Base-by-base conservation (phyloP, 208 protist species). In the Phytomonas francai region DNA sequence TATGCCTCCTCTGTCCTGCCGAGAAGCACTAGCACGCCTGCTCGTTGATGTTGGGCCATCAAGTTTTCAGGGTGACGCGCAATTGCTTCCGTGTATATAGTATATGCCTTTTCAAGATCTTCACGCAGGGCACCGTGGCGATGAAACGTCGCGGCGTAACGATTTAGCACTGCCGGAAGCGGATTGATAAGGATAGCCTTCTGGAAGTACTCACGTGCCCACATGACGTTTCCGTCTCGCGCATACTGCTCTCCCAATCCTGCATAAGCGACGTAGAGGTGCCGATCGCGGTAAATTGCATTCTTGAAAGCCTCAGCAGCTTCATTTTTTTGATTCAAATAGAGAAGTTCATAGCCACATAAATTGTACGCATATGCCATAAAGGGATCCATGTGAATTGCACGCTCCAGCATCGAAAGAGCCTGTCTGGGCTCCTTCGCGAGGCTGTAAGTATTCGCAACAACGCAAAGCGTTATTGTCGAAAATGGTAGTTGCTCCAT, bases 221-320 rank as follows among this genome's bases (percentile, higher is more conserved):
- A 25, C 45, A 95, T 79, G 49, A 94, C 81, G 65, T 97, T 92
- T 65, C 98, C 96, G 62, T 94, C 92, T 19, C 92, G 70, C 39
- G 93, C 88, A 65, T 94, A 94, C 25, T 98, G 87, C 58, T 95
- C 86, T 7, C 97, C 98, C 1, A 98, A 77, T 9, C 97, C 97
- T 39, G 97, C 97, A 80, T 96, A 98, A n/a, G 97, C 95, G 65
- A 98, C 98, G 81, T 98, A 99, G 74, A 98, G 95, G 5, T 87
- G 73, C 9, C 67, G 49, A 75, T 99, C 95, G 31, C 91, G 79
- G 5, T 78, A 67, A n/a, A 99, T 76, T 19, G 98, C 98, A 25
- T 76, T 74, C 33, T 93, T 77, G 85, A 97, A 99, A 22, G 80
- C 88, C 2, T 71, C 77, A 2, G 87, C 67, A 9, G 97, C 96